phyloP scores from a whole-genome alignment of 2,329 filamentous ascomycete species.

The Penicillium sp. region DNA sequence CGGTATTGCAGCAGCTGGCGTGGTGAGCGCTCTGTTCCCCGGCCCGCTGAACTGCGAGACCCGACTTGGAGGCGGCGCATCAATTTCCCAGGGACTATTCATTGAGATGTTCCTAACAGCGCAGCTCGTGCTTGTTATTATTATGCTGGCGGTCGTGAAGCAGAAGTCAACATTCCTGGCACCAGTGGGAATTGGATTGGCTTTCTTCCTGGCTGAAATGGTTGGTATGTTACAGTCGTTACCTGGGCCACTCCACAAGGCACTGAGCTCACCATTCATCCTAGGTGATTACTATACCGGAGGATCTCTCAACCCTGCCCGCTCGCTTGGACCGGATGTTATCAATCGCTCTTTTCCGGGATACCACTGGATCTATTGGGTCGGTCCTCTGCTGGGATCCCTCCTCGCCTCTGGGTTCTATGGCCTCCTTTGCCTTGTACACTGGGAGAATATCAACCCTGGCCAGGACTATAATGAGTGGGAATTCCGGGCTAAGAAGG shows the following conservation, averaged over 20 bases:
- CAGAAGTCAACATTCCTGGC: constrained; percentile 70
- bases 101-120: constrained; percentile 67
- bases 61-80: constrained; percentile 53
- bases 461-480: constrained; percentile 57
- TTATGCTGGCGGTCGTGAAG: constrained; percentile 71
- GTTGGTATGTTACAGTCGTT: constrained; percentile 35
- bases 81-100: constrained; percentile 60
- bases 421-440: constrained; percentile 46
- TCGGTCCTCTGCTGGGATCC: constrained; percentile 48
- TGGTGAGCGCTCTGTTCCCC: constrained; percentile 60
- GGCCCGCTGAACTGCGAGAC: constrained; percentile 57
- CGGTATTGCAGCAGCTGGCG: constrained; percentile 58
- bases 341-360: constrained; percentile 47
- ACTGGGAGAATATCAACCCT: constrained; percentile 47
- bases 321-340: constrained; percentile 50
- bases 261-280: background rate
- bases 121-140: constrained; percentile 63
- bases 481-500: constrained; percentile 26
- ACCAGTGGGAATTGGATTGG: constrained; percentile 68
- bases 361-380: constrained; percentile 54
- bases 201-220: constrained; percentile 63
- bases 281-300: constrained; percentile 50
- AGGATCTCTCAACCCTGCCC: constrained; percentile 50
- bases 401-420: constrained; percentile 53
- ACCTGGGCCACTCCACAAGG: background rate